phyloP scores from a whole-genome alignment of 2,329 filamentous ascomycete genomes.

The Geosmithia putterillii region DNA sequence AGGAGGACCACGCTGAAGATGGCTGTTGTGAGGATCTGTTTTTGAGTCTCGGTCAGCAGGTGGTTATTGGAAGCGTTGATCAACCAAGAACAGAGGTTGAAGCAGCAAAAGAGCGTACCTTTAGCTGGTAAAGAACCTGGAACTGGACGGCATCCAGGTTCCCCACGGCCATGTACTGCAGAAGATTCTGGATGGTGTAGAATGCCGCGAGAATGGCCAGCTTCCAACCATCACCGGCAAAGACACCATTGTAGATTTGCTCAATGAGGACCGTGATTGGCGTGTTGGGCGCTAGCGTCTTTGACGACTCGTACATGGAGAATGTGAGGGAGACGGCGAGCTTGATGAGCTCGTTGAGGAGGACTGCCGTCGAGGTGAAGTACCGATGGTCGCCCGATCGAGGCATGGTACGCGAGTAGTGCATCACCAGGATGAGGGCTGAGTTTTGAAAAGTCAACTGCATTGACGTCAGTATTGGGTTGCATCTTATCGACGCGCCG shows the following conservation, averaged over 20 bases:
- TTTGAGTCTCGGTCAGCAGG: background rate
- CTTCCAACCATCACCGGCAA: slow-evolving; percentile 90
- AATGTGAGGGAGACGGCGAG: slow-evolving; percentile 76
- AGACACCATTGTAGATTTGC: slow-evolving; percentile 69
- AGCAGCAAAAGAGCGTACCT: no score
- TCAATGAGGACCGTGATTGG: slow-evolving; percentile 70
- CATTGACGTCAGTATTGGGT: background rate
- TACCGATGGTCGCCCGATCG: slow-evolving; percentile 72
- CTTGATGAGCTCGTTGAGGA: slow-evolving; percentile 88
- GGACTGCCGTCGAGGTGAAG: slow-evolving; percentile 85
- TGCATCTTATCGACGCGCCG: background rate
- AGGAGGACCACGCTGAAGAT: slow-evolving; percentile 75
- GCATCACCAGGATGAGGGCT: slow-evolving; percentile 71
- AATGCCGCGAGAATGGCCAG: slow-evolving; percentile 77
- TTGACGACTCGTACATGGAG: slow-evolving; percentile 76
- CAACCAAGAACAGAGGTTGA: slow-evolving; percentile 21
- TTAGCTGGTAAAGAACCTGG: slow-evolving; percentile 86
- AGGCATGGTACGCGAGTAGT: slow-evolving; percentile 94
- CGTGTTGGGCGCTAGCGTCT: slow-evolving; percentile 63
- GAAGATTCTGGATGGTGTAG: slow-evolving; percentile 85
- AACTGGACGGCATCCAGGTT: slow-evolving; percentile 90
- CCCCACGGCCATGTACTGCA: slow-evolving; percentile 84
- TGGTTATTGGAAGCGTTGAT: background rate
- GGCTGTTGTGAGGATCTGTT: slow-evolving; percentile 68
- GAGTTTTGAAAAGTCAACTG: slow-evolving; percentile 61